Base-by-base conservation (phyloP, 495 filamentous ascomycete genomes). In the Aspergillus nidulans region DNA sequence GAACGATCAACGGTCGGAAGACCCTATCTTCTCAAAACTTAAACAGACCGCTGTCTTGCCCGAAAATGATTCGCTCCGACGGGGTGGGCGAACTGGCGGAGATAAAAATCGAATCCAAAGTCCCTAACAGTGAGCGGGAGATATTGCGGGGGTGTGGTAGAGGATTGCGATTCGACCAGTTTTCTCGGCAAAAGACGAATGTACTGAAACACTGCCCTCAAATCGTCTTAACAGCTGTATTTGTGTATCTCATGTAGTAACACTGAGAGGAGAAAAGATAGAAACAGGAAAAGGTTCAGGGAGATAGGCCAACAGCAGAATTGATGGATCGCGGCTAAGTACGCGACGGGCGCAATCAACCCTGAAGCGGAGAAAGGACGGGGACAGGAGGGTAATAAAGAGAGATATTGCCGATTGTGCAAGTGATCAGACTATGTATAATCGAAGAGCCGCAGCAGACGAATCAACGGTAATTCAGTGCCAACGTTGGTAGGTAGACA, bases 321-420 rank as follows among this genome's bases (percentile, higher is more conserved):
- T 49, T 44, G 41, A 48, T 57, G 26, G 49, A 48, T 54, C 39
- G 52, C 55, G 48, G 52, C n/a, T n/a, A n/a, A n/a, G 47, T 55
- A 59, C 61, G 61, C 61, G 57, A 58, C 61, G 45, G 54, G 53
- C 61, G 55, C 55, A 43, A 42, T 52, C 48, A 48, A 36, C 50
- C 41, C 28, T 58, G 20, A 19, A 52, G 30, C 44, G 20, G 30
- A 53, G 21, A 44, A 20, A 30, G 23, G 48, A 46, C 53, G 28
- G 44, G 49, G 50, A n/a, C 48, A 51, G 43, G 48, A 46, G 4
- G 42, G 20, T 34, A 34, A 24, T 20, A 46, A 46, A 21, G n/a
- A 18, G n/a, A 20, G 38, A 21, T 19, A n/a, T 23, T 52, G 24
- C n/a, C 21, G 19, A 24, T 7, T 57, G 3, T 12, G 16, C 40